Base-by-base conservation (phyloP, 495 filamentous ascomycete genomes). In the Neurospora sp. region DNA sequence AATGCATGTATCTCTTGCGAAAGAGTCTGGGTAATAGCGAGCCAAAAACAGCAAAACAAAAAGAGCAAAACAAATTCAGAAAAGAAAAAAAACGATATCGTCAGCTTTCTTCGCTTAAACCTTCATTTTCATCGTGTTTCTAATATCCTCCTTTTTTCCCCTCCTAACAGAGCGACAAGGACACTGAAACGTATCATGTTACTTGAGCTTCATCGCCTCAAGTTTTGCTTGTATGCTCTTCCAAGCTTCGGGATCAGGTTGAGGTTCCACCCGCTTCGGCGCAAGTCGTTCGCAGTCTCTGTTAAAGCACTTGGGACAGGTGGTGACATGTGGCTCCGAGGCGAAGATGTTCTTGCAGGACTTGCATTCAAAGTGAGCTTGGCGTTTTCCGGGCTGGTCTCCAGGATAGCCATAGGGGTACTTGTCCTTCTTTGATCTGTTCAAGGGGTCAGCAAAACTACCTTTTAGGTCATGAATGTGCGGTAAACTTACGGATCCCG, bases 331-430 rank as follows among this genome's bases (percentile, higher is more conserved):
- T 72, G 84, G 72, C 79, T 84, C 42, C 74, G 82, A 20, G 79
- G 83, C 75, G 79, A 87, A 93, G 12, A 83, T 75, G 31, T 84
- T 88, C 59, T 81, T 82, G 83, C 92, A 94, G 38, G 86, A 77
- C 76, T 91, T 88, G 76, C 92, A 94, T 38, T 84, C 82, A 78
- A 90, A 91, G 72, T 89, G 73, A 3, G 78, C 83, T 78, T 73
- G 85, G 79, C 74, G 86, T 75, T 73, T 80, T 82, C 82, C 82
- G 80, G 74, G 82, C 14, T 77, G 82, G 79, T 96, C 92, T 22
- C 91, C 91, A 12, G 93, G 91, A 81, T 93, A 94, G 31, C 92
- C 93, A 75, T 91, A 87, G 0, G 92, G 90, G 76, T 92, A 92
- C 76, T 91, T 93, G 69, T 91, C 83, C 71, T 88, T 87, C 79